These are phyloP conservation scores for Penicillium salamii DNA, from an alignment of 495 filamentous ascomycete genomes.

Conservation along the genomic window DNA sequence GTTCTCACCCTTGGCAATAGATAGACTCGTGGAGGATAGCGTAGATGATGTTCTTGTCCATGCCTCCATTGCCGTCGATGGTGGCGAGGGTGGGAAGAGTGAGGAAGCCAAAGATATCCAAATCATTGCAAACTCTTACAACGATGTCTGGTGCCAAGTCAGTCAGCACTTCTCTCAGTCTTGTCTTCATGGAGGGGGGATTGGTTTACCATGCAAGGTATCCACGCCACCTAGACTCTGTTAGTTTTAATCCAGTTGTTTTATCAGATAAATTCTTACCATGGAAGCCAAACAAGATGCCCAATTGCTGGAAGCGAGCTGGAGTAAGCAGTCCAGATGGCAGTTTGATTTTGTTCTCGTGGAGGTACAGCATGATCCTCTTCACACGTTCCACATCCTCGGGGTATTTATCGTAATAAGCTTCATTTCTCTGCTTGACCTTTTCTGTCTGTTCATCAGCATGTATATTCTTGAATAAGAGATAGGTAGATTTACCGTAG, in stretches of 20 bases:
- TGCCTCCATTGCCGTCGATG: slow-evolving; percentile 62
- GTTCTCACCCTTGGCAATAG: slow-evolving; percentile 64
- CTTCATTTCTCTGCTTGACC: slow-evolving; percentile 61
- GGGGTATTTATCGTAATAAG: slow-evolving; percentile 82
- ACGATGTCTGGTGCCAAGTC: slow-evolving; percentile 58
- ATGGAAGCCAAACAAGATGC: slow-evolving; percentile 72
- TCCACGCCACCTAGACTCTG: slow-evolving; percentile 57
- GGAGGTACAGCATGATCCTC: slow-evolving; percentile 60
- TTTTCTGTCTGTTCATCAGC: slow-evolving; percentile 43
- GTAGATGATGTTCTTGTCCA: slow-evolving; percentile 78
- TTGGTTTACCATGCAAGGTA: slow-evolving; percentile 52
- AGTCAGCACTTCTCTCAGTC: background rate
- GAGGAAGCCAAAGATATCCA: slow-evolving; percentile 68
- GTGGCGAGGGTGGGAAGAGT: slow-evolving; percentile 64
- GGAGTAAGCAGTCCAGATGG: slow-evolving; percentile 68
- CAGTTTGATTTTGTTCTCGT: slow-evolving; percentile 53
- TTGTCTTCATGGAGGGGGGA: too few relatives aligned
- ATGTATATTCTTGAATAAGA: background rate
- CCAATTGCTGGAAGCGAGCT: slow-evolving; percentile 69
- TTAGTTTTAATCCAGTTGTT: slow-evolving; percentile 10
- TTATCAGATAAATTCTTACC: slow-evolving; percentile 40
- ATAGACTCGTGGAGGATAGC: slow-evolving; percentile 81
- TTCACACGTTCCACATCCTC: slow-evolving; percentile 75
- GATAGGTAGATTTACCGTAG: slow-evolving; percentile 45
- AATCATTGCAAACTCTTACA: slow-evolving; percentile 62